phyloP scores from a whole-genome alignment of 441 rosid species.

The Omphalea diandra region DNA sequence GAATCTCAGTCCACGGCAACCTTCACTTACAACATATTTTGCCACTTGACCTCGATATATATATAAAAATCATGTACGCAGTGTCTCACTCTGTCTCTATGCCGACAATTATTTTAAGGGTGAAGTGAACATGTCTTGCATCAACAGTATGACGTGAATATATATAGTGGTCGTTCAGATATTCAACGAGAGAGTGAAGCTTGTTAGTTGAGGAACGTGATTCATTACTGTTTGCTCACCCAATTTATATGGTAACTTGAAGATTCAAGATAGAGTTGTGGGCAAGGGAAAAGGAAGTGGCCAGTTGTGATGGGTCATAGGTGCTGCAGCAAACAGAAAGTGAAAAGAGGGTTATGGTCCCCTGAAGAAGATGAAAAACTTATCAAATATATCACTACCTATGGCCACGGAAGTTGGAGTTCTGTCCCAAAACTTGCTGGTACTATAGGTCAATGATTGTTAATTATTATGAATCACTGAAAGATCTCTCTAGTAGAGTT shows the following conservation, averaged over 20 bases:
- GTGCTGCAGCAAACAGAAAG: conserved; percentile 71
- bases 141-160: too few species aligned
- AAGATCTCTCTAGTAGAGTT: too few species aligned
- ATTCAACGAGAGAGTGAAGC: background rate
- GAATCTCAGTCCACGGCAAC: too few species aligned
- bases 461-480: background rate
- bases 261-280: background rate
- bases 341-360: conserved; percentile 73
- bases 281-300: background rate
- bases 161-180: background rate
- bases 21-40: too few species aligned
- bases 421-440: conserved; percentile 72
- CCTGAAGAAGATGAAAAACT: conserved; percentile 83
- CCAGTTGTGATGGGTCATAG: conserved; percentile 51
- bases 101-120: too few species aligned
- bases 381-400: conserved; percentile 48
- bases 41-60: too few species aligned
- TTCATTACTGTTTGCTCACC: too few species aligned
- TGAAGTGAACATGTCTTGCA: too few species aligned
- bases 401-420: conserved; percentile 78
- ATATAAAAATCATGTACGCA: too few species aligned
- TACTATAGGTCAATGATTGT: conserved; percentile 10
- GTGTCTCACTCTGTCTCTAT: too few species aligned
- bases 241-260: too few species aligned
- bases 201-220: background rate